Base-by-base conservation (phyloP, 83 land plant species). In the Larix sibirica region DNA sequence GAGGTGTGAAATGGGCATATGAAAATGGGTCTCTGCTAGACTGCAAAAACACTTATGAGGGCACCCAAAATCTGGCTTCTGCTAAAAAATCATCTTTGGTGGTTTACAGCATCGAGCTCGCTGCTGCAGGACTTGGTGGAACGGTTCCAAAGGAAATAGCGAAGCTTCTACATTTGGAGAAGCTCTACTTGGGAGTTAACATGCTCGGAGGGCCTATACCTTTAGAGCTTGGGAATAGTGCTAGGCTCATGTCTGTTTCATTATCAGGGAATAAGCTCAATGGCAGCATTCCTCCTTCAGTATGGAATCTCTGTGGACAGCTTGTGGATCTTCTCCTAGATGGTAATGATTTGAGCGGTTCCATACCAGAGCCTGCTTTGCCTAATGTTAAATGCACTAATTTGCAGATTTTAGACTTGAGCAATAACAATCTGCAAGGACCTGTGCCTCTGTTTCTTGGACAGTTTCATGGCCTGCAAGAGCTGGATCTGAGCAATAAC, bases 261-360 rank as follows among this genome's bases (percentile, higher is more conserved):
- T 84, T 94, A 61, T 24, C 83, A 23, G 80, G 73, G 14, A 94
- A 94, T 76, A n/a, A 56, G 33, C 85, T 94, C 20, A 70, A 21
- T 33, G 96, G 95, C 21, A 73, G 85, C 21, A 76, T 94, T 14
- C 88, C 96, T 3, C 81, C 90, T n/a, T 90, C 96, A 4, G 83
- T 92, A 12, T 94, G 96, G 96, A 94, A 94, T 82, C 89, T 94
- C 74, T 94, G 96, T 60, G 93, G 88, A 26, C 77, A 80, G 18
- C 88, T 92, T 28, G 87, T 83, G 42, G 87, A 90, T 64, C 86
- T 94, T 40, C 86, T 85, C 12, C 74, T 94, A 58, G 87, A 89
- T 77, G 87, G 82, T 12, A 92, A 92, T 66, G 61, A 69, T 14
- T 64, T 94, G 24, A 80, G 86, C 69, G 96, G 95, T 56, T 33